Conservation (phyloP, 2,329 filamentous ascomycete genomes). For the Rachicladosporium sp. region DNA sequence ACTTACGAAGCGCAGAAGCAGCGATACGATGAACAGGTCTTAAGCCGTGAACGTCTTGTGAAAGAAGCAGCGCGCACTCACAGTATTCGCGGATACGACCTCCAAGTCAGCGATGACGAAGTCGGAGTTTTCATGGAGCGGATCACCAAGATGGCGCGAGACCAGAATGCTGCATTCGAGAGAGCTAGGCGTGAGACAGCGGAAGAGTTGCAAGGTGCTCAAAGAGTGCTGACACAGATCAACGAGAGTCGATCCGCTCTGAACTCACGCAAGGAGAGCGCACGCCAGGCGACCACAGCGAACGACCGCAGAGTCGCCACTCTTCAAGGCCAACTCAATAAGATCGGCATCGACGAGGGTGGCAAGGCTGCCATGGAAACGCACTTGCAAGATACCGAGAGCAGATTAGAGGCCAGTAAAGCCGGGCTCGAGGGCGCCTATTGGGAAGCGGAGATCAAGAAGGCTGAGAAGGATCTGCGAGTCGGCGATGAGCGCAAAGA, state of each 20-base stretch:
- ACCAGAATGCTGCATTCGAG: constrained; percentile 70
- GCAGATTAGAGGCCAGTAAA: constrained; percentile 48
- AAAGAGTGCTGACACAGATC: constrained; percentile 57
- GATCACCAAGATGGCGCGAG: constrained; percentile 59
- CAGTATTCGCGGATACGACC: constrained; percentile 73
- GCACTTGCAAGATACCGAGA: constrained; percentile 56
- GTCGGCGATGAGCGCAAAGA: constrained; percentile 60
- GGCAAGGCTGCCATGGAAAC: constrained; percentile 64
- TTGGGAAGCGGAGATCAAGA: constrained; percentile 59
- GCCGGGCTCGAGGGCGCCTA: constrained; percentile 50
- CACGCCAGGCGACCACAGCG: constrained; percentile 57
- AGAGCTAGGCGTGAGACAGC: constrained; percentile 60
- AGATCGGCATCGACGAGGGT: constrained; percentile 78
- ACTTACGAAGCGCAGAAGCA: constrained; percentile 76
- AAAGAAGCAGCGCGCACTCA: constrained; percentile 65
- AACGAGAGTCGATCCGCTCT: constrained; percentile 61
- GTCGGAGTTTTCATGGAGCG: constrained; percentile 67
- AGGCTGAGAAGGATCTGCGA: constrained; percentile 52
- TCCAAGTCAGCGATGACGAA: constrained; percentile 59
- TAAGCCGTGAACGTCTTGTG: constrained; percentile 59
- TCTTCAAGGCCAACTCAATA: constrained; percentile 56
- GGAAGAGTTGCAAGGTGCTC: constrained; percentile 62
- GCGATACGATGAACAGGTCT: constrained; percentile 69
- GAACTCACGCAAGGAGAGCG: constrained; percentile 60
- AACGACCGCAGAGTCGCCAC: constrained; percentile 59